Evolutionary conservation across 805 yeast species (phyloP), one percentile per base, ranked within the genome.

Genomic region (Blastobotrys americana): DNA sequence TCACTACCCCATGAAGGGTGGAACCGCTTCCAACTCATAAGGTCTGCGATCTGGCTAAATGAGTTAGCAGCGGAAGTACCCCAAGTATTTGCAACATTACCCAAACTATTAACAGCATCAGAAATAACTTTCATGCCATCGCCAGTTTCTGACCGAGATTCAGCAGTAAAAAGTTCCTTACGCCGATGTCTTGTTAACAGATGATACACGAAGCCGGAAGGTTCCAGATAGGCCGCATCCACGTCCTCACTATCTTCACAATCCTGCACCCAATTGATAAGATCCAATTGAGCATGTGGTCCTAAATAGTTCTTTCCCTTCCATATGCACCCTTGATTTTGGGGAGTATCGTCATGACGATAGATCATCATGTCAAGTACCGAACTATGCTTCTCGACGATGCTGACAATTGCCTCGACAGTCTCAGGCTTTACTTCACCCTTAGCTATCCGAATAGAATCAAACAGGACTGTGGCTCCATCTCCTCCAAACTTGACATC

Each of bases 151-250:
- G 31, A 8, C 8, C 10, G 10, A 13, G 10, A 8, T 25, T 8
- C 33, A 15, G 5, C 39, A 41, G 4, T 35, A 3, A 16, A 28
- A 33, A 2, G 37, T 22, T 10, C 18, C 19, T 5, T 43, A 34
- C 18, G 13, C 20, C n/a, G 21, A n/a, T 16, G 18, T 5, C 18
- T 35, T 42, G 13, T 13, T 19, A 44, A 46, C 33, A 52, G 38
- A 31, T 54, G 58, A 18, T 52, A 49, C 5, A 51, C 52, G 40
- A 50, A 53, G 28, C 57, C 57, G 2, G 53, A 44, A 3, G 43
- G 38, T 25, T 55, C 56, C 9, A 45, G 21, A 27, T 44, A 55
- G 5, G 53, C 49, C 13, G 48, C 37, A 34, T 47, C 31, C 13
- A 25, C 49, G 31, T 48, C 48, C 15, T 43, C 33, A 37, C 56